Percentiles rank a stretch among this genome's conserved stretches.
These are phyloP conservation scores for Sporothrix dimorphospora DNA, from an alignment of 2,329 filamentous ascomycete species.

Conservation along the genomic window DNA sequence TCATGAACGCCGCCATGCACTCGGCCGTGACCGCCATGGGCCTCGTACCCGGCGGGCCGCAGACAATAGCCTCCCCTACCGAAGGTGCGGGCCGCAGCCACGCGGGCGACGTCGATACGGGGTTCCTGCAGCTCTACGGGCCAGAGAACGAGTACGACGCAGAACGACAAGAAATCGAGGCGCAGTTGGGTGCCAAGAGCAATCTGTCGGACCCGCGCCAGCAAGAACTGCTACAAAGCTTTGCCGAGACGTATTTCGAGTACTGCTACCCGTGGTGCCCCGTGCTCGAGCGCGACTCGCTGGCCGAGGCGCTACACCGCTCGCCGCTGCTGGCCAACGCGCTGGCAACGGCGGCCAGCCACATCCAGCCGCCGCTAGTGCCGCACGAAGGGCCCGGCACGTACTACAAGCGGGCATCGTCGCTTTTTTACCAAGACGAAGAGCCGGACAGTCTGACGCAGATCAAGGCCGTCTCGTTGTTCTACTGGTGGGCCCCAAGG, in stretches of 20 bases:
- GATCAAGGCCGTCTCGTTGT: conserved; percentile 12
- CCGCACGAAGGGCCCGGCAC: conserved; percentile 15
- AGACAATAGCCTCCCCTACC: neutral
- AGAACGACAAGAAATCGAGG: conserved; percentile 12
- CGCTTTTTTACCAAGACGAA: conserved; percentile 11
- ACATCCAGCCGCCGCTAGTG: conserved; percentile 18
- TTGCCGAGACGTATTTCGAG: conserved; percentile 23
- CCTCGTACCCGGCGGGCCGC: neutral
- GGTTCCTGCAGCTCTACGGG: conserved; percentile 22
- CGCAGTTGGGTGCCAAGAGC: conserved; percentile 23
- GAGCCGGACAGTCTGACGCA: conserved; percentile 1
- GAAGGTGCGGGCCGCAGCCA: conserved; percentile 20
- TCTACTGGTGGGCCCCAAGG: conserved; percentile 24
- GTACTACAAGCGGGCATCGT: conserved; percentile 12
- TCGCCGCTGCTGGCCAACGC: conserved; percentile 23
- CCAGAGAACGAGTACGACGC: conserved; percentile 22
- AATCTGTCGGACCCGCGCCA: conserved; percentile 19
- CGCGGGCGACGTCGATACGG: conserved; percentile 16
- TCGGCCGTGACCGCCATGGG: neutral
- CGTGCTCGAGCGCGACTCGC: conserved; percentile 12
- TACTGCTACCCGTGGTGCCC: conserved; percentile 25
- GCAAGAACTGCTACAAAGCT: conserved; percentile 23
- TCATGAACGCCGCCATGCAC: neutral
- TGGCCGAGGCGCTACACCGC: neutral
- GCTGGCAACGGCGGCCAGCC: conserved; percentile 6